These are phyloP conservation scores for Tuber indicum DNA, from an alignment of 495 filamentous ascomycete species.

Conservation along the genomic window DNA sequence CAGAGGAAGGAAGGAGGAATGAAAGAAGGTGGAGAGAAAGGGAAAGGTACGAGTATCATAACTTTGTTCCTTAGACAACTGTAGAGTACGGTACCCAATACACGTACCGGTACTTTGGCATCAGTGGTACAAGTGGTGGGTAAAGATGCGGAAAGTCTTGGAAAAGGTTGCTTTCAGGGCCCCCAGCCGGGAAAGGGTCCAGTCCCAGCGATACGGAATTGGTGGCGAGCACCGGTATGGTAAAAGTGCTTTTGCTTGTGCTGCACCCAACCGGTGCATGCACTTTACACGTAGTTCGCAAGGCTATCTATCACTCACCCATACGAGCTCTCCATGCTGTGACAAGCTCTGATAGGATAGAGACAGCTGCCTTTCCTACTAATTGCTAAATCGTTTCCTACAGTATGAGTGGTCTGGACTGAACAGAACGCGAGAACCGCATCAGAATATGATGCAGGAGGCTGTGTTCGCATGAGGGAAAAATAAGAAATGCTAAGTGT, in stretches of 20 bases:
- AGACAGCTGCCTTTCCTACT: neutral
- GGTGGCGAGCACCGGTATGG: neutral
- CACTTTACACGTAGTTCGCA: neutral
- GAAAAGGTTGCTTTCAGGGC: neutral
- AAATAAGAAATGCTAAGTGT: neutral
- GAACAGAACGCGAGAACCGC: neutral
- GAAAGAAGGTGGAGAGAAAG: neutral
- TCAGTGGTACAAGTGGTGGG: neutral
- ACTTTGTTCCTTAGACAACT: neutral
- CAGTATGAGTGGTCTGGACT: neutral
- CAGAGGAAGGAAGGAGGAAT: neutral
- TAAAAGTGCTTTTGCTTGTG: neutral
- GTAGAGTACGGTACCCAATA: neutral
- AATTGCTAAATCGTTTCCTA: neutral
- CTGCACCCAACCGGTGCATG: neutral
- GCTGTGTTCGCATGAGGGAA: conserved; percentile 1
- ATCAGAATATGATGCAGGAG: neutral
- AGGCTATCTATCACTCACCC: neutral
- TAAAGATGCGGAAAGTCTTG: neutral
- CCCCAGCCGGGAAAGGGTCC: neutral
- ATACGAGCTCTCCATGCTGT: neutral
- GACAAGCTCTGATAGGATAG: neutral
- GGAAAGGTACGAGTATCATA: neutral
- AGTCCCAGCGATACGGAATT: neutral
- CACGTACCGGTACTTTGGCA: neutral